These are phyloP conservation scores for Stephania cephalantha DNA, from an alignment of 164 flowering plant genomes.

Conservation along the genomic window DNA sequence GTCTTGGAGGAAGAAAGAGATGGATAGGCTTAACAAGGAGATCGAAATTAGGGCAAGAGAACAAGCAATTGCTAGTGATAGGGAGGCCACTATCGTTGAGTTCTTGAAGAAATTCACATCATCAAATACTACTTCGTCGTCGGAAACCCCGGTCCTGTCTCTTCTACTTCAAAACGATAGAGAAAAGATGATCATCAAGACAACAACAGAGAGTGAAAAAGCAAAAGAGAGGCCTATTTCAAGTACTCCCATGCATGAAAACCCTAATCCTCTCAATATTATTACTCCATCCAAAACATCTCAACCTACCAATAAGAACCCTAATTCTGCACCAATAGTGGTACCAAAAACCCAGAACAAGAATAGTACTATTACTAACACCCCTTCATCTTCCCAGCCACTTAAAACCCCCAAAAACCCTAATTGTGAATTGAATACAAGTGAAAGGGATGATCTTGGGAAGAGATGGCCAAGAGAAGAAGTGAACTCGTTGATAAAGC, in stretches of 20 bases:
- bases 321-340: background rate
- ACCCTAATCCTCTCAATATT: constrained; percentile 20
- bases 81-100: constrained; percentile 55
- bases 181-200: constrained; percentile 4
- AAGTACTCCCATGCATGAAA: constrained; percentile 1
- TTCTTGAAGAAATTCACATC: constrained; percentile 45
- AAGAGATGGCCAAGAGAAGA: constrained; percentile 84
- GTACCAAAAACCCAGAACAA: constrained; percentile 3
- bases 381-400: constrained; percentile 11
- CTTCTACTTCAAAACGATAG: constrained; percentile 1
- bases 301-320: background rate
- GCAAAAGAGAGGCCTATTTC: constrained; percentile 19
- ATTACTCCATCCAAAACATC: constrained; percentile 7
- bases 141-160: constrained; percentile 8
- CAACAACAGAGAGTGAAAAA: constrained; percentile 11
- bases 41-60: constrained; percentile 50
- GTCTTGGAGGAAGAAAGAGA: constrained; percentile 61
- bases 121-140: constrained; percentile 5
- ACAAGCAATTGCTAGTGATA: constrained; percentile 45
- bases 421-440: constrained; percentile 8
- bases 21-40: constrained; percentile 47
- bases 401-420: constrained; percentile 19
- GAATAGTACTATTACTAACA: background rate
- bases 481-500: constrained; percentile 59
- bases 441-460: constrained; percentile 34